Base-by-base conservation (phyloP, 495 filamentous ascomycete species). In the Trichodelitschia bisporula region DNA sequence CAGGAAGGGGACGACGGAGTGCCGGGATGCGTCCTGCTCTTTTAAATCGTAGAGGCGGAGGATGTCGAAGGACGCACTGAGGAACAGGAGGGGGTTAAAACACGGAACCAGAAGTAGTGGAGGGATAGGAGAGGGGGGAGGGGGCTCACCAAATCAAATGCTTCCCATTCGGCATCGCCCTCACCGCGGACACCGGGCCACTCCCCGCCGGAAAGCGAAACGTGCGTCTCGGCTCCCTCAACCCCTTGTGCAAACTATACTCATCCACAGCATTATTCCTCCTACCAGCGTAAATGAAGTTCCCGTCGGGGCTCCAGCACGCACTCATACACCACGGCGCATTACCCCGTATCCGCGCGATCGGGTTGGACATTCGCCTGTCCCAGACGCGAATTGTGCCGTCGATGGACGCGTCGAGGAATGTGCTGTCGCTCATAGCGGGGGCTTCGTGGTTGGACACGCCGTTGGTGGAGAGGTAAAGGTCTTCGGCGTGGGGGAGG, bases 271-370 rank as follows among this genome's bases (percentile, higher is more conserved):
- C 90, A 32, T 79, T 76, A 50, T 95, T 97, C 31, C 89, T 62
- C 21, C 86, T 64, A 3, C 86, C 86, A 11, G 75, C 80, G 50
- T 91, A 97, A 33, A 97, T 80, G 50, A 63, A 83, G 49, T 97
- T 93, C 16, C 86, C 86, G 50, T 91, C 76, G 2, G 82, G 82
- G 36, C 72, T 82, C 86, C 89, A 97, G 51, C 78, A 89, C n/a
- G 79, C 80, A 37, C 73, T 78, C 73, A 91, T 95, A 49, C 83
- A 93, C 89, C 89, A 97, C 5, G 82, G 86, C 2, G 89, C 82
- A 4, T 72, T 69, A 30, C 74, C 72, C 15, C 54, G 58, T 29
- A 93, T 79, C 20, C 68, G 63, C 18, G 89, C 79, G 9, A 93
- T 56, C 2, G 89, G 72, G 32, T 69, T 62, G 9, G 61, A 64